Conservation (phyloP, 805 yeast genomes). For the Komagataella pseudopastoris region DNA sequence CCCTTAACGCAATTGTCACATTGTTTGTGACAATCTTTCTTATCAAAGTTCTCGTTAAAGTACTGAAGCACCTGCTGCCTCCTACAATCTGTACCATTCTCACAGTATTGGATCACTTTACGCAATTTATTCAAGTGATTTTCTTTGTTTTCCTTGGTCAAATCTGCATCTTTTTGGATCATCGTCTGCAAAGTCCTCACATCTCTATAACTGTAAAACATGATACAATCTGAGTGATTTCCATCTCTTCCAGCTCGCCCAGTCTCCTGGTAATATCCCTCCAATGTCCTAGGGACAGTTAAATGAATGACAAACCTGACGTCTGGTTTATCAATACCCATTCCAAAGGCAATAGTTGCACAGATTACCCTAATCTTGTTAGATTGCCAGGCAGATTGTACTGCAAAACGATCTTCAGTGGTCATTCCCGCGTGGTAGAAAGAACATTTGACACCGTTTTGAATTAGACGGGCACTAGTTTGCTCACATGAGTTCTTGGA, state of each 20-base stretch:
- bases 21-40: constrained; percentile 45
- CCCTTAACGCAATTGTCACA: constrained; percentile 77
- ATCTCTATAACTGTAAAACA: constrained; percentile 73
- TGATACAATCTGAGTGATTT: constrained; percentile 60
- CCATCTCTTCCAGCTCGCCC: constrained; percentile 99
- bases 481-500: constrained; percentile 83
- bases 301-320: constrained; percentile 86
- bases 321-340: constrained; percentile 97
- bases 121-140: constrained; percentile 65
- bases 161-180: constrained; percentile 64
- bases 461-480: constrained; percentile 46
- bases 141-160: constrained; percentile 51
- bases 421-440: constrained; percentile 95
- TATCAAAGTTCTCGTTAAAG: constrained; percentile 73
- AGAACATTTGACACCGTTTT: constrained; percentile 52
- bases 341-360: constrained; percentile 97
- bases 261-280: constrained; percentile 96
- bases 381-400: constrained; percentile 79
- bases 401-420: constrained; percentile 51
- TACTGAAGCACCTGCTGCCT: constrained; percentile 80
- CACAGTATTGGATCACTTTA: constrained; percentile 85
- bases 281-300: constrained; percentile 79
- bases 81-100: constrained; percentile 81
- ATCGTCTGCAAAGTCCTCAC: constrained; percentile 62
- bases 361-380: constrained; percentile 67